Evolutionary conservation across 495 filamentous ascomycete species (phyloP).

Genomic region (Aspergillus bertholletiae): DNA sequence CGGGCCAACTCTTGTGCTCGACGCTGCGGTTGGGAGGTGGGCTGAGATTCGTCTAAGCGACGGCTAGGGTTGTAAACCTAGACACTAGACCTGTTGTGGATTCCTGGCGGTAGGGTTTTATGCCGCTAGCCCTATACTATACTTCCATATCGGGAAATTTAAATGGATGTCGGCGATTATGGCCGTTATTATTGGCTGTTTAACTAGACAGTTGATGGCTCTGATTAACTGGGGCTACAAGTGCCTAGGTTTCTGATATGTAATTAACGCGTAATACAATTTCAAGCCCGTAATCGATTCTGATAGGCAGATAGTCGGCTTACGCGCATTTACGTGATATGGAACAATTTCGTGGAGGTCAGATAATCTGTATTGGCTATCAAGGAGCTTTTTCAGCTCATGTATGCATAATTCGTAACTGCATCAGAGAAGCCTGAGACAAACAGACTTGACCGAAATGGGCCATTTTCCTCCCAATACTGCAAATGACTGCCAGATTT

Average conservation of each 20-base stretch:
- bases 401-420: constrained; percentile 39
- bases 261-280: neutral
- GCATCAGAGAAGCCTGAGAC: constrained; percentile 39
- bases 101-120: constrained; percentile 8
- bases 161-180: neutral
- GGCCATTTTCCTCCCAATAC: constrained; percentile 29
- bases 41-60: constrained; percentile 46
- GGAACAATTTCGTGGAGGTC: constrained; percentile 23
- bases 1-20: constrained; percentile 24
- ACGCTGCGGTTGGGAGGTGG: constrained; percentile 38
- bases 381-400: constrained; percentile 37
- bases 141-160: neutral
- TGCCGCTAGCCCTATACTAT: constrained; percentile 2
- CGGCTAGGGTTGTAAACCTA: constrained; percentile 43
- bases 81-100: constrained; percentile 29
- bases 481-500: constrained; percentile 34
- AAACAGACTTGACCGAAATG: constrained; percentile 30
- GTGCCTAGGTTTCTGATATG: neutral
- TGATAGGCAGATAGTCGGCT: neutral
- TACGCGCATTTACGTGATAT: neutral
- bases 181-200: neutral
- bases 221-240: neutral
- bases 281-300: neutral
- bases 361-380: constrained; percentile 44
- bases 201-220: neutral